Base-by-base conservation (phyloP, 106 monocot genomes). In the Narthecium ossifragum region DNA sequence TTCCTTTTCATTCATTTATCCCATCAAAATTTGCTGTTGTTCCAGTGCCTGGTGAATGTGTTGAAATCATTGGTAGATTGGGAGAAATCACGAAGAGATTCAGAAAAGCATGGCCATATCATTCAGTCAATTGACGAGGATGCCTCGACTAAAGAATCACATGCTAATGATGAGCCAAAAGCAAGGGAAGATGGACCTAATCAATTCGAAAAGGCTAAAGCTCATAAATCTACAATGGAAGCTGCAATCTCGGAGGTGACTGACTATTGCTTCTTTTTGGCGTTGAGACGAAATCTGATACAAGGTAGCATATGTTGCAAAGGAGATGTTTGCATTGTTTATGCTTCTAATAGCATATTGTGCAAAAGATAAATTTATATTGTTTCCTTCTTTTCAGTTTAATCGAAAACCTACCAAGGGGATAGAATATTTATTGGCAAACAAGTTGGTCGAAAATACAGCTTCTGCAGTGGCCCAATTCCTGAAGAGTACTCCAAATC, bases 191-290 rank as follows among this genome's bases (percentile, higher is more conserved):
- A 81, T 69, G 83, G 71, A 28, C 58, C 70, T 26, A 83, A 71
- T 71, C 80, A 96, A 46, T 90, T 90, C 76, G 86, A 96, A 66
- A 96, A 81, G 63, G 85, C 85, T 30, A 93, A 93, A 83, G 93
- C 85, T 80, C 93, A 93, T 73, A 93, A 93, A 75, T 93, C 88
- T 33, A 88, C 85, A 47, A 46, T 88, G 70, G 93, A 82, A 77
- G 70, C 88, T 77, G 93, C 88, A 61, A 75, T 93, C 47, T 75
- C 67, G 15, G 93, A 88, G 88, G 93, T 93, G 60, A 46, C 14
- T 15, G 33, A 49, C 21, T 43, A n/a, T n/a, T n/a, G n/a, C n/a
- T n/a, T n/a, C n/a, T n/a, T n/a, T n/a, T n/a, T n/a, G n/a, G n/a
- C n/a, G n/a, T n/a, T n/a, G n/a, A n/a, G n/a, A n/a, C n/a, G n/a